A percentile compares a stretch with the other conserved stretches of the same genome.
These are phyloP conservation scores for Aspergillus neoniger DNA, from an alignment of 2,329 filamentous ascomycete species.

Conservation along the genomic window DNA sequence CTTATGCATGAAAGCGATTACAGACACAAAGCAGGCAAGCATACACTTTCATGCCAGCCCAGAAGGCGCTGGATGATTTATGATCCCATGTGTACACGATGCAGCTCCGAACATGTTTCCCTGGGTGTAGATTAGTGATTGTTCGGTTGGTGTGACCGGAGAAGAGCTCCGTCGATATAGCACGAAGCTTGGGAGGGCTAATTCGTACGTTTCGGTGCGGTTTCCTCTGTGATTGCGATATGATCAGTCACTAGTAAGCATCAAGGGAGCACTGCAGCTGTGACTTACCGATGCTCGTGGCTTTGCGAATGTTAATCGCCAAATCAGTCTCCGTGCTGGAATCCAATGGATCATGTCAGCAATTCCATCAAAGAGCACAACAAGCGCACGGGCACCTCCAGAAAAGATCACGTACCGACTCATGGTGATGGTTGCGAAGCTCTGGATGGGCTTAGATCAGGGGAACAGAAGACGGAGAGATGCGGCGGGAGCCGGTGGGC, in stretches of 20 bases:
- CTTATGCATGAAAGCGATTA: neutral
- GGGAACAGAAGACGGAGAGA: constrained; percentile 22
- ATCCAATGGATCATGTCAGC: neutral
- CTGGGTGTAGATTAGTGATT: constrained; percentile 35
- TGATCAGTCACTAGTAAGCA: constrained; percentile 21
- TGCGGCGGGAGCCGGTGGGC: constrained; percentile 23
- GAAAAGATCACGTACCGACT: constrained; percentile 53
- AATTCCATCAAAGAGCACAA: neutral
- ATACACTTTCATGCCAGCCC: constrained; percentile 97
- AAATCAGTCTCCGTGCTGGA: constrained; percentile 63
- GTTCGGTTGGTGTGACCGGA: neutral
- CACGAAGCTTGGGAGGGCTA: constrained; percentile 7
- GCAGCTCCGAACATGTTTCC: constrained; percentile 94
- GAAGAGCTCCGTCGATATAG: constrained; percentile 6
- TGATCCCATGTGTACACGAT: constrained; percentile 99
- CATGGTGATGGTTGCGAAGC: constrained; percentile 59
- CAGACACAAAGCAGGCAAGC: constrained; percentile 38
- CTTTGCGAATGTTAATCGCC: constrained; percentile 67
- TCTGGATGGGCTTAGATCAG: constrained; percentile 25
- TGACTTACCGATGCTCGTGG: constrained; percentile 60
- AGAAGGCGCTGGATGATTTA: constrained; percentile 91
- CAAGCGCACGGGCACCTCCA: neutral
- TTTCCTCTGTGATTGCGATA: constrained; percentile 54
- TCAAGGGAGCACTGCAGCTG: neutral
- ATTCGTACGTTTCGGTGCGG: constrained; percentile 64